These are phyloP conservation scores for Miscanthus lutarioriparius DNA, from an alignment of 176 grass and related monocot genomes.

Conservation along the genomic window DNA sequence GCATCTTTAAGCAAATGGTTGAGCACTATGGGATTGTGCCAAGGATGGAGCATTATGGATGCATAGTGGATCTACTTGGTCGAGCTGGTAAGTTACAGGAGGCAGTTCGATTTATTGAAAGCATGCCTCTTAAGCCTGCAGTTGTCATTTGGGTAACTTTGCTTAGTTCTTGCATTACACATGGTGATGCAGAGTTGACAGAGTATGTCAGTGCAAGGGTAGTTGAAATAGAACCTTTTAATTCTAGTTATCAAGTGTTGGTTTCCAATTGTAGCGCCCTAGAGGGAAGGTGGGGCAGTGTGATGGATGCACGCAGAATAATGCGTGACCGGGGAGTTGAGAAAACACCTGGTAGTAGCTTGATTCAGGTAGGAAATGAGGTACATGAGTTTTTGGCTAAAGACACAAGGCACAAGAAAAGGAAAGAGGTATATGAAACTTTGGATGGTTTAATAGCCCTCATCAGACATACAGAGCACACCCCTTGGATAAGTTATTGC, in stretches of 20 bases:
- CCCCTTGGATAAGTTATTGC: neutral
- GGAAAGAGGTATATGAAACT: constrained; percentile 52
- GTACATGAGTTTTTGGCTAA: constrained; percentile 57
- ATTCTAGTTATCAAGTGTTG: constrained; percentile 51
- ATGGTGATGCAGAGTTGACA: constrained; percentile 43
- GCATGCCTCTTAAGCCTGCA: constrained; percentile 38
- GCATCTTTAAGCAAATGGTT: constrained; percentile 51
- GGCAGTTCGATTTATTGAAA: constrained; percentile 51
- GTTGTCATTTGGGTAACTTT: constrained; percentile 56
- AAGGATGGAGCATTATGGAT: constrained; percentile 52
- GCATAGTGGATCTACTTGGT: constrained; percentile 46
- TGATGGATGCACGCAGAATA: constrained; percentile 32
- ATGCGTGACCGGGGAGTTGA: constrained; percentile 37
- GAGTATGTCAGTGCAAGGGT: constrained; percentile 48
- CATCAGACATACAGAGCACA: constrained; percentile 37
- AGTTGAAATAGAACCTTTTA: constrained; percentile 45
- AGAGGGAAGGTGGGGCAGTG: constrained; percentile 47
- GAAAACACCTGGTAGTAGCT: constrained; percentile 56
- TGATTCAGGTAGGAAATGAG: constrained; percentile 48
- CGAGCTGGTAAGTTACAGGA: constrained; percentile 54
- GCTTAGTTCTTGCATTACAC: constrained; percentile 48
- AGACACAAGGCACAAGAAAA: constrained; percentile 40
- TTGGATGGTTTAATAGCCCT: constrained; percentile 42
- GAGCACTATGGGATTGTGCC: constrained; percentile 36
- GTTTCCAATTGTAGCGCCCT: constrained; percentile 54